These are phyloP conservation scores for Thermomucor indicae-seudaticae DNA, from an alignment of 371 early-diverging fungal species.

Conservation along the genomic window DNA sequence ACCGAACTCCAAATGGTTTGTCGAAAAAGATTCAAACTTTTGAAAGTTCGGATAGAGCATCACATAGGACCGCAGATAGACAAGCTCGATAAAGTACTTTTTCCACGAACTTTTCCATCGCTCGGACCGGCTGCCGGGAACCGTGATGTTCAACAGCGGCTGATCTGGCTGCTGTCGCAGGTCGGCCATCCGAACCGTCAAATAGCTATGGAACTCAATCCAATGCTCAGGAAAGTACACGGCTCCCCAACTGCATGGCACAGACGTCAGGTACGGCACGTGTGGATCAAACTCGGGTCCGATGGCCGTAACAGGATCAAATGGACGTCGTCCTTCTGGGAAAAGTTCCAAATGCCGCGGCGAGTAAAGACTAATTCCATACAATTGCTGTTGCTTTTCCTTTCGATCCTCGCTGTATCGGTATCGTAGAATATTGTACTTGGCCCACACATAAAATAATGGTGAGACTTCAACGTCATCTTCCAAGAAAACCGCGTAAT, in stretches of 20 bases:
- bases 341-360: slow-evolving; percentile 54
- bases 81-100: slow-evolving; percentile 61
- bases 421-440: slow-evolving; percentile 56
- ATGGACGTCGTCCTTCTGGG: slow-evolving; percentile 46
- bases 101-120: slow-evolving; percentile 68
- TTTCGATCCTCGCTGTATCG: slow-evolving; percentile 41
- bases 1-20: slow-evolving; percentile 63
- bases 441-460: slow-evolving; percentile 57
- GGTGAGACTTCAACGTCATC: slow-evolving; percentile 70
- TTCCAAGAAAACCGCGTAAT: slow-evolving; percentile 61
- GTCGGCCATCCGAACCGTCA: slow-evolving; percentile 46
- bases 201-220: slow-evolving; percentile 59
- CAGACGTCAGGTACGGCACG: slow-evolving; percentile 50
- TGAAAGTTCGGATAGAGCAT: slow-evolving; percentile 66
- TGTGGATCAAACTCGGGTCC: slow-evolving; percentile 29
- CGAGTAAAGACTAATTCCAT: slow-evolving; percentile 59
- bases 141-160: slow-evolving; percentile 43
- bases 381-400: slow-evolving; percentile 33
- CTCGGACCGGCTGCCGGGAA: slow-evolving; percentile 53
- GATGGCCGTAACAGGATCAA: slow-evolving; percentile 22
- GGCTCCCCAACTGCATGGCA: slow-evolving; percentile 70
- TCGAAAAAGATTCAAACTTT: slow-evolving; percentile 58
- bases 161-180: slow-evolving; percentile 37
- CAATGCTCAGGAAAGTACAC: slow-evolving; percentile 68
- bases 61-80: slow-evolving; percentile 56